Evolutionary conservation across 495 filamentous ascomycete genomes (phyloP), one percentile per base, ranked within the genome.

Genomic region (Tuber magnatum): DNA sequence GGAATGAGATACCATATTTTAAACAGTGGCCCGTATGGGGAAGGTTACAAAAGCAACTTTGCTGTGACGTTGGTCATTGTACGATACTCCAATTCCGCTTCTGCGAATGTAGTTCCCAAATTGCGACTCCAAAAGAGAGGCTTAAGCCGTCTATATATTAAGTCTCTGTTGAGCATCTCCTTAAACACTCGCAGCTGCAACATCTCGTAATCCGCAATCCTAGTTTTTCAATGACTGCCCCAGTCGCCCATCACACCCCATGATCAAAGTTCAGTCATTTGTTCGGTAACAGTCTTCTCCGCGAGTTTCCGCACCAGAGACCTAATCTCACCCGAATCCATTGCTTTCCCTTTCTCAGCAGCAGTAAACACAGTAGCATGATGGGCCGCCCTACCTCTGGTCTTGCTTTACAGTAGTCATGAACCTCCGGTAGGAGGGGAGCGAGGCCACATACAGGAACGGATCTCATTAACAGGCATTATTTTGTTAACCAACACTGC

Each of bases 41-140:
- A 96, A 97, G 73, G 89, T 90, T 38, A 98, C 86, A 83, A 93
- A 93, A 39, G 93, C 94, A 6, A 94, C 89, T 12, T 85, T 91
- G 16, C 92, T 96, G 46, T 88, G 79, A 83, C 97, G 94, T 70
- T 92, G 87, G 10, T 97, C 92, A 74, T 92, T 91, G 81, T 98
- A 99, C 7, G 39, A 40, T 40, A 40, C 82, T 99, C 95, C 72
- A 99, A 85, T 85, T 99, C 95, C 0, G 95, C 94, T 84, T 99
- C 95, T 10, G 94, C 95, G 61, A 99, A 86, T 3, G 95, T 96
- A n/a, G 93, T 98, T 14, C 90, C 88, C 0, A 93, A 94, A 6
- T 92, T 95, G 5, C 94, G 94, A 32, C 92, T 94, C 95, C 95
- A 99, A 83, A 97, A 97, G 2, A 99, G 96, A 0, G 95, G 95